phyloP scores from a whole-genome alignment of 352 stramenopile species.

The Discostella stelligera region DNA sequence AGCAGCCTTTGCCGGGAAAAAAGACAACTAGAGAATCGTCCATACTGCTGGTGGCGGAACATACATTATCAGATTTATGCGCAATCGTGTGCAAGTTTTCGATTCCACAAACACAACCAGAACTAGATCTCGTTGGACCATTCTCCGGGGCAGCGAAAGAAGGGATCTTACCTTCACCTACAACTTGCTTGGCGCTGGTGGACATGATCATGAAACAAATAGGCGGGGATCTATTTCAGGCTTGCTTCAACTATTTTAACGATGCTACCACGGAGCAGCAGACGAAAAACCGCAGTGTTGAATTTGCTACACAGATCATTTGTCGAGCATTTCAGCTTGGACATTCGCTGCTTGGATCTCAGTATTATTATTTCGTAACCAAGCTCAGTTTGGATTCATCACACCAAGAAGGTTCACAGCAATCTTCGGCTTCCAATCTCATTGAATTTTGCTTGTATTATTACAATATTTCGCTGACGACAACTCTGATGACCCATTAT shows the following conservation, averaged over 20 bases:
- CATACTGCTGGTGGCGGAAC: slow-evolving; percentile 36
- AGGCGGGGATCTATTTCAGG: slow-evolving; percentile 44
- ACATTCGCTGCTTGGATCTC: slow-evolving; percentile 36
- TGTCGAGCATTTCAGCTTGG: slow-evolving; percentile 41
- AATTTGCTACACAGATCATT: slow-evolving; percentile 44
- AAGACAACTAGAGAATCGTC: slow-evolving; percentile 10
- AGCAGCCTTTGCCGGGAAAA: neutral
- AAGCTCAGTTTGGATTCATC: slow-evolving; percentile 35
- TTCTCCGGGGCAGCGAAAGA: slow-evolving; percentile 46
- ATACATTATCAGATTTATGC: slow-evolving; percentile 52
- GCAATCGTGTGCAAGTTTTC: slow-evolving; percentile 30
- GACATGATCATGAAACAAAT: slow-evolving; percentile 65
- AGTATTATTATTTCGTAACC: slow-evolving; percentile 42
- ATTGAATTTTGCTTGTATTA: slow-evolving; percentile 55
- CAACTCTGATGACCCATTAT: slow-evolving; percentile 52
- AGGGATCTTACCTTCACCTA: slow-evolving; percentile 52
- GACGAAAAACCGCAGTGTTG: slow-evolving; percentile 11
- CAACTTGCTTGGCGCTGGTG: slow-evolving; percentile 67
- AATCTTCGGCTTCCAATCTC: slow-evolving; percentile 25
- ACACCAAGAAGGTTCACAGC: slow-evolving; percentile 21
- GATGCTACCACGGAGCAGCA: slow-evolving; percentile 1
- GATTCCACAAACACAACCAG: slow-evolving; percentile 2
- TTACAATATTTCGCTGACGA: slow-evolving; percentile 40
- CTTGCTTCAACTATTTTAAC: slow-evolving; percentile 34
- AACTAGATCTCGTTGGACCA: slow-evolving; percentile 36